These are phyloP conservation scores for Pseudotsuga menziesii DNA, from an alignment of 75 land plant genomes.

Conservation along the genomic window DNA sequence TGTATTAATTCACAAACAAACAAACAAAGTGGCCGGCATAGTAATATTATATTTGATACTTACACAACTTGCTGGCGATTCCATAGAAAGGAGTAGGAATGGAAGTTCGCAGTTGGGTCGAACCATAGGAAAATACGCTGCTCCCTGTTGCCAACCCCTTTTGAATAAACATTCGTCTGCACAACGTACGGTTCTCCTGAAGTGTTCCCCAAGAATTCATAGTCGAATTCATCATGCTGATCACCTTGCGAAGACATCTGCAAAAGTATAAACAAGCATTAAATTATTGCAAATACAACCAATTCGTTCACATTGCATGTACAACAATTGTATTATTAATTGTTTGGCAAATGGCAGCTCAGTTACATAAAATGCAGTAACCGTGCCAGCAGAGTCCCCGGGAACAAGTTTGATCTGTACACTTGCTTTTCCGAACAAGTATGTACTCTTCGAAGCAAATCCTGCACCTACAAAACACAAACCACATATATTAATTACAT, in stretches of 20 bases:
- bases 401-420: background rate
- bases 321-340: background rate
- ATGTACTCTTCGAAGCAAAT: conserved; percentile 1
- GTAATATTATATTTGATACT: background rate
- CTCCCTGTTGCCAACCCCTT: conserved; percentile 38
- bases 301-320: too few relatives aligned
- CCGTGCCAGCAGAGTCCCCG: background rate
- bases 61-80: conserved; percentile 25
- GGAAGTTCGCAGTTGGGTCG: conserved; percentile 37
- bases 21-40: too few relatives aligned
- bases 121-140: conserved; percentile 38
- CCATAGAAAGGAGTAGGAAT: conserved; percentile 38
- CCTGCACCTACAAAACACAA: background rate
- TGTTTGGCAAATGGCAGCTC: background rate
- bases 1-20: background rate
- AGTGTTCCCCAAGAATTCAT: conserved; percentile 42
- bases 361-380: conserved; percentile 46
- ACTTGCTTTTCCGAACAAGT: background rate
- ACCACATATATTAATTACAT: too few relatives aligned
- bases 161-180: conserved; percentile 37
- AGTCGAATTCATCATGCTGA: conserved; percentile 36
- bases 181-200: conserved; percentile 48
- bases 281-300: background rate
- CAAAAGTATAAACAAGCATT: background rate
- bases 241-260: conserved; percentile 42